Conservation (phyloP, 78 protist genomes). For the Cavenderia fasciculata region DNA sequence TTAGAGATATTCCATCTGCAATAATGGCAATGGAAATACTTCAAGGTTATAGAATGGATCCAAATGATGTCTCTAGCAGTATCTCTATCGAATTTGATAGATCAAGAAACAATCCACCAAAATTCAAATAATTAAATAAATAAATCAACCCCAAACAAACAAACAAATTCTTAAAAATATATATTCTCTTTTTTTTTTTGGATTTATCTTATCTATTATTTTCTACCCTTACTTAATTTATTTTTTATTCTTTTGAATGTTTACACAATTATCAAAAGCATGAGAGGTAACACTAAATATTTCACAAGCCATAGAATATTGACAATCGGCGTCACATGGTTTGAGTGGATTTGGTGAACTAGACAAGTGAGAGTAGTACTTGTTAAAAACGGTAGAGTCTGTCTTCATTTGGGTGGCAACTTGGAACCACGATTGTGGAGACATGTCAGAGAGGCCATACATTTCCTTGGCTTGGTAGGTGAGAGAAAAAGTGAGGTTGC, state of each 20-base stretch:
- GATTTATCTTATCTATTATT: too few relatives aligned
- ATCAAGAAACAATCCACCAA: slow-evolving; percentile 17
- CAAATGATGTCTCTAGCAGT: slow-evolving; percentile 37
- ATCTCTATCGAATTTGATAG: slow-evolving; percentile 76
- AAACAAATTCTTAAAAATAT: too few relatives aligned
- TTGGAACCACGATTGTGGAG: slow-evolving; percentile 29
- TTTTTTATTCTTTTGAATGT: too few relatives aligned
- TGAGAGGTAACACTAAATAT: slow-evolving; percentile 70
- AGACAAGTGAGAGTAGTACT: not conserved
- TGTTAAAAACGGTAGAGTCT: not conserved
- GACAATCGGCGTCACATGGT: slow-evolving; percentile 28
- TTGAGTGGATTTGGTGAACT: slow-evolving; percentile 16
- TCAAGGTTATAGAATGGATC: slow-evolving; percentile 67
- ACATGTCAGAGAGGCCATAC: slow-evolving; percentile 28
- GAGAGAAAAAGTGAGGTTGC: slow-evolving; percentile 1
- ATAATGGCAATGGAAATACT: slow-evolving; percentile 26
- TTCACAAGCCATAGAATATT: slow-evolving; percentile 36
- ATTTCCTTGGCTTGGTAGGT: slow-evolving; percentile 49
- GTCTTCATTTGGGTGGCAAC: slow-evolving; percentile 24
- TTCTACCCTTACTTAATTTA: too few relatives aligned
- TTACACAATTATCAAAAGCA: slow-evolving; percentile 38
- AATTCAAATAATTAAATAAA: not conserved
- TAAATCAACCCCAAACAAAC: too few relatives aligned
- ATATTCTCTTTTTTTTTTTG: too few relatives aligned
- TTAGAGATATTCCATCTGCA: slow-evolving; percentile 21